phyloP scores from a whole-genome alignment of 2,329 filamentous ascomycete species.

The Fusarium nematophilum region DNA sequence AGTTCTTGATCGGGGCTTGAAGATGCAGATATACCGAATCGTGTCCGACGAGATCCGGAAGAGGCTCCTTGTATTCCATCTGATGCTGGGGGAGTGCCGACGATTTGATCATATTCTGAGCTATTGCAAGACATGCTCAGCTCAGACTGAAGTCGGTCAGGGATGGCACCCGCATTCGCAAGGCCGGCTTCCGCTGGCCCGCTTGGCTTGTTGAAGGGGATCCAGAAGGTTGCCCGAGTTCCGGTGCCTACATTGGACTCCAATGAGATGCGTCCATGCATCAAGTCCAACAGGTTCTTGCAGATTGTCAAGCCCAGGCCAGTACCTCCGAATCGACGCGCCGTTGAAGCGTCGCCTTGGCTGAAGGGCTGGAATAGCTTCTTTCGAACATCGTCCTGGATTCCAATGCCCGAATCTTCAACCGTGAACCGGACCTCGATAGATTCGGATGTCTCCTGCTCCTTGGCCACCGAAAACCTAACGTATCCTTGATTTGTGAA shows the following conservation, averaged over 20 bases:
- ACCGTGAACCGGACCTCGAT: slow-evolving; percentile 78
- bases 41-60: slow-evolving; percentile 46
- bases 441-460: slow-evolving; percentile 71
- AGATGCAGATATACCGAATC: slow-evolving; percentile 50
- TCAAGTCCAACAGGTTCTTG: slow-evolving; percentile 82
- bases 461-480: slow-evolving; percentile 72
- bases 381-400: slow-evolving; percentile 79
- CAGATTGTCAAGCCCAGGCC: slow-evolving; percentile 83
- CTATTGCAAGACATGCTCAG: slow-evolving; percentile 74
- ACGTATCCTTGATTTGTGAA: slow-evolving; percentile 78
- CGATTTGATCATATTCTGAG: slow-evolving; percentile 68
- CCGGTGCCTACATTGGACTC: slow-evolving; percentile 75
- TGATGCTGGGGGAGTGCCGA: slow-evolving; percentile 53
- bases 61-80: slow-evolving; percentile 40
- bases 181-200: slow-evolving; percentile 60
- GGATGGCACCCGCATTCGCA: slow-evolving; percentile 71
- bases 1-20: slow-evolving; percentile 60
- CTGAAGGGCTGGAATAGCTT: slow-evolving; percentile 83
- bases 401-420: slow-evolving; percentile 84
- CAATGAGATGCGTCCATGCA: slow-evolving; percentile 80
- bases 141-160: slow-evolving; percentile 74
- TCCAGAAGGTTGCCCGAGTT: slow-evolving; percentile 80
- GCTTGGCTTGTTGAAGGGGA: slow-evolving; percentile 79
- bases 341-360: slow-evolving; percentile 84
- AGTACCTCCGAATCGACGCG: slow-evolving; percentile 81